Base-by-base conservation (phyloP, 1,139 yeast genomes). In the Nakaseomyces glabratus region DNA sequence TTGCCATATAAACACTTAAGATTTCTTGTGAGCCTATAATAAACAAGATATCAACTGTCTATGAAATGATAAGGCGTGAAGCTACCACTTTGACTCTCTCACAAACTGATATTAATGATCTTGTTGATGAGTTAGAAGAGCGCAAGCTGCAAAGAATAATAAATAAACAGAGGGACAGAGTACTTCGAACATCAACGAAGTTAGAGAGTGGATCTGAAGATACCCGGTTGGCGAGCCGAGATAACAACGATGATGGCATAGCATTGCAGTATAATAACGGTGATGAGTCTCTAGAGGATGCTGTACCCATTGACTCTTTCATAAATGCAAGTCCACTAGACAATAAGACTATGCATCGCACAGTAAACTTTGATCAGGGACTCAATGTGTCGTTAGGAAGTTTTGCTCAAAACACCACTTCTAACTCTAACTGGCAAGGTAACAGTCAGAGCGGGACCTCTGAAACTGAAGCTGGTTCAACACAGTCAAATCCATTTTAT, bases 111-210 rank as follows among this genome's bases (percentile, higher is more conserved):
- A 25, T 44, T 5, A 24, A 29, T 13, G 45, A 41, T 23, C 37
- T 44, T 17, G 35, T 43, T 23, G 44, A 38, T 9, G 42, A 41
- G 8, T 28, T 44, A 22, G 46, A 44, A 26, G 47, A 44, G 17
- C 35, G 34, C 22, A 41, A 35, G 26, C 38, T 44, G 11, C 30
- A 35, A 26, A 18, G 20, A 12, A 32, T 18, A 15, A 20, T 35
- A 12, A 15, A 31, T 12, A 18, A 18, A 4, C 31, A 26, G 16
- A 16, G 35, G 21, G 20, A 25, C 9, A 24, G 31, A 11, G 22
- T 35, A 12, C 20, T 26, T 17, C 35, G 33, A 22, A 10, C 28
- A 2, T 31, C 33, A n/a, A 31, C 33, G 4, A 21, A 21, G 10
- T n/a, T 31, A 7, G 21, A 26, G n/a, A 21, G 30, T 11, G 21